phyloP scores from a whole-genome alignment of 108 stramenopile species.

The Cyclotella kingstonii region DNA sequence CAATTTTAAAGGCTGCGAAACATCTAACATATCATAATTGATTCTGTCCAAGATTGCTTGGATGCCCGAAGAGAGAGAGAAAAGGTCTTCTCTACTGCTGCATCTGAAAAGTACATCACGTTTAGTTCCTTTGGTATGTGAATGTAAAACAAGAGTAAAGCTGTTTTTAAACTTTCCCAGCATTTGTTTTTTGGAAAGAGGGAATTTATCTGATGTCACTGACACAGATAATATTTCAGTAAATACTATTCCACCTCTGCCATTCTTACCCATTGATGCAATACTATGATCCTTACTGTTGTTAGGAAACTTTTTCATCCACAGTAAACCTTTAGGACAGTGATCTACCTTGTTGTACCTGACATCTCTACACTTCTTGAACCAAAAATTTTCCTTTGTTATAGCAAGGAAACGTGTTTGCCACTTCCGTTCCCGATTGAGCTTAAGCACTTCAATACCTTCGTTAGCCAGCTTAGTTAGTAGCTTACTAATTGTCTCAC shows the following conservation, averaged over 20 bases:
- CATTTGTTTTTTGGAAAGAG: slow-evolving; percentile 45
- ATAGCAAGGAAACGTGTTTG: slow-evolving; percentile 70
- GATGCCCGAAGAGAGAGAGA: slow-evolving; percentile 32
- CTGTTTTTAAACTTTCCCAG: slow-evolving; percentile 48
- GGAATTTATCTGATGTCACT: slow-evolving; percentile 32
- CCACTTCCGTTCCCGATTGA: slow-evolving; percentile 79
- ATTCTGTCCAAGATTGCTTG: slow-evolving; percentile 44
- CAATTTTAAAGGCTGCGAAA: slow-evolving; percentile 5
- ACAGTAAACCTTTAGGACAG: slow-evolving; percentile 39
- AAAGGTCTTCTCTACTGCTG: slow-evolving; percentile 32
- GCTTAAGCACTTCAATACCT: slow-evolving; percentile 75
- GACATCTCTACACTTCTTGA: slow-evolving; percentile 28
- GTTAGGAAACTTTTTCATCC: slow-evolving; percentile 44
- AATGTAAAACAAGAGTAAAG: slow-evolving; percentile 37
- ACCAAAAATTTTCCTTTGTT: slow-evolving; percentile 59
- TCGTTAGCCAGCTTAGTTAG: slow-evolving; percentile 43
- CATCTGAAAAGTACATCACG: slow-evolving; percentile 46
- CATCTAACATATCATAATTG: slow-evolving; percentile 18
- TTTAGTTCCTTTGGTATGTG: slow-evolving; percentile 15
- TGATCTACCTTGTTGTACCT: slow-evolving; percentile 24
- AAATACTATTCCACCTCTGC: slow-evolving; percentile 47
- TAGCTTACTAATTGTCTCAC: slow-evolving; percentile 50
- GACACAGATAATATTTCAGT: slow-evolving; percentile 18
- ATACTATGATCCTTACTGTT: slow-evolving; percentile 29
- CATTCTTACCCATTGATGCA: slow-evolving; percentile 32